These are phyloP conservation scores for Lasiodiplodia hormozganensis DNA, from an alignment of 2,329 filamentous ascomycete species.

Conservation along the genomic window DNA sequence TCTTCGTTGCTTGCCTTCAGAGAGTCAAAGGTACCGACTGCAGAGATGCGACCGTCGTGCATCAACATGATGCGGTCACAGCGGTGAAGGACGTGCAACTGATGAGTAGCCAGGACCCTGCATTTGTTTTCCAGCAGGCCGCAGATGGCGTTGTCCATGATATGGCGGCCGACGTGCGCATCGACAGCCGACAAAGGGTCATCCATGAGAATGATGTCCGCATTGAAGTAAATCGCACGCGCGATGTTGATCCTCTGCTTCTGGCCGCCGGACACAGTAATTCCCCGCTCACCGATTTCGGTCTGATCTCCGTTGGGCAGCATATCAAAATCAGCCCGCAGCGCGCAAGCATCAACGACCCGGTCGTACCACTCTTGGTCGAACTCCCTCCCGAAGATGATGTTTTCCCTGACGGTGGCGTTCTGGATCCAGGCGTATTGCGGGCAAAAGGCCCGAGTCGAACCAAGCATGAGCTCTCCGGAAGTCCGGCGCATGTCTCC, in stretches of 20 bases:
- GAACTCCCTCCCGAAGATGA: conserved; percentile 81
- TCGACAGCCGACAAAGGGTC: conserved; percentile 66
- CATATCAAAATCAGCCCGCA: conserved; percentile 88
- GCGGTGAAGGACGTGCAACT: conserved; percentile 88
- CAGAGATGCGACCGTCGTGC: conserved; percentile 82
- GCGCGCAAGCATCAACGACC: conserved; percentile 85
- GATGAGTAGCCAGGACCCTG: conserved; percentile 90
- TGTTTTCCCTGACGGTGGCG: conserved; percentile 83
- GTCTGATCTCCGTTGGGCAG: conserved; percentile 88
- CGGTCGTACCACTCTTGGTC: conserved; percentile 80
- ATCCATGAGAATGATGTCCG: conserved; percentile 69
- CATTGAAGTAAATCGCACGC: conserved; percentile 71
- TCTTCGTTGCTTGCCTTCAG: conserved; percentile 79
- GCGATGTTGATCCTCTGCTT: conserved; percentile 96
- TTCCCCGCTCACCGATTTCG: conserved; percentile 93
- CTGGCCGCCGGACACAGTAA: conserved; percentile 93
- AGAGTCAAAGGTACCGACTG: conserved; percentile 87
- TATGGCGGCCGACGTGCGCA: conserved; percentile 68
- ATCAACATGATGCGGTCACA: conserved; percentile 95
- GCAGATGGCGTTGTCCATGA: conserved; percentile 94
- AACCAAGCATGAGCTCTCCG: conserved; percentile 77
- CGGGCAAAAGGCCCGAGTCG: conserved; percentile 86
- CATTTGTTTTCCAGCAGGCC: conserved; percentile 89
- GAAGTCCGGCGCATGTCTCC: conserved; percentile 90
- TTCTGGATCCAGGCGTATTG: conserved; percentile 99